Conservation (phyloP, 2,329 filamentous ascomycete species). For the Aureobasidium sp. region DNA sequence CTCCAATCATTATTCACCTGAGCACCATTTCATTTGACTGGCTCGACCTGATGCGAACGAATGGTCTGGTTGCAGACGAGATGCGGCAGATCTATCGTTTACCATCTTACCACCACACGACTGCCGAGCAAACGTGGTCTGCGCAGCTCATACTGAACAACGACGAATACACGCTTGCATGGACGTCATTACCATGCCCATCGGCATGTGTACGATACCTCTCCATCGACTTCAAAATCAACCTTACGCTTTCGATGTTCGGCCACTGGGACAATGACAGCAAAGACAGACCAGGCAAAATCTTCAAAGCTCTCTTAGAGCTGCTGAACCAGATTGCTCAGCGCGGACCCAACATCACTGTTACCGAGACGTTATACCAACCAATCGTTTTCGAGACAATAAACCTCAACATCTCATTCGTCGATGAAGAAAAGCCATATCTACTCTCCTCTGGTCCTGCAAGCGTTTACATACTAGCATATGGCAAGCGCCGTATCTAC, state of each 20-base stretch:
- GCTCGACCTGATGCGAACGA: slow-evolving; percentile 6
- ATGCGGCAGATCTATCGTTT: slow-evolving; percentile 6
- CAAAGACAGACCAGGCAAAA: background rate
- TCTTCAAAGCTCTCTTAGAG: background rate
- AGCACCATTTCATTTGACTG: slow-evolving; percentile 4
- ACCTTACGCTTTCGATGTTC: background rate
- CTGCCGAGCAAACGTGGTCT: background rate
- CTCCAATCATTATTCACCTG: background rate
- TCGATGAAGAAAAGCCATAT: background rate
- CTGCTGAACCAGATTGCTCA: background rate
- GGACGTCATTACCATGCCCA: background rate
- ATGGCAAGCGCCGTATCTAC: slow-evolving; percentile 5
- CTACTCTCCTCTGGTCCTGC: background rate
- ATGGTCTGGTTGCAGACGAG: slow-evolving; percentile 1
- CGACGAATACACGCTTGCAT: background rate
- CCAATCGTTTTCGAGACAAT: background rate
- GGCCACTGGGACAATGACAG: slow-evolving; percentile 4
- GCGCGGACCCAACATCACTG: slow-evolving; percentile 1
- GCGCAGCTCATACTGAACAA: background rate
- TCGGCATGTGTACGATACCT: background rate
- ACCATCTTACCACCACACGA: background rate
- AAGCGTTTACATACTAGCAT: slow-evolving; percentile 2
- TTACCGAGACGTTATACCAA: background rate
- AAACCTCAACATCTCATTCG: background rate
- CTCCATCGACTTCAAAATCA: background rate